Evolutionary conservation across 257 asterid genomes (phyloP).

Genomic region (Vinca minor): DNA sequence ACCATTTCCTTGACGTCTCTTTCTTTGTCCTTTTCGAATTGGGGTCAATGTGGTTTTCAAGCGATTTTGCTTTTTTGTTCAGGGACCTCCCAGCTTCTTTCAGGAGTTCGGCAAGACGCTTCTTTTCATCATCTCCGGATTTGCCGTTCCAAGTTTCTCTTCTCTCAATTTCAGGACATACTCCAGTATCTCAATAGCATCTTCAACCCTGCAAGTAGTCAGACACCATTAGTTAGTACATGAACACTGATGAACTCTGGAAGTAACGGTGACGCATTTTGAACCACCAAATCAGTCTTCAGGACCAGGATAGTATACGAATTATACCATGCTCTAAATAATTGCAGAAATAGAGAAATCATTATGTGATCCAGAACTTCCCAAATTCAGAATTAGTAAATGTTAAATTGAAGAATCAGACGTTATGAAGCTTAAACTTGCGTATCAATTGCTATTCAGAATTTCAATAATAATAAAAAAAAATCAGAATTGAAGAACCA

Average conservation of each 20-base stretch:
- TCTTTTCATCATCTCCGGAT: slow-evolving; percentile 98
- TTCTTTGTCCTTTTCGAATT: slow-evolving; percentile 71
- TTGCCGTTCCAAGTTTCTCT: slow-evolving; percentile 96
- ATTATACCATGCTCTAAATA: not conserved
- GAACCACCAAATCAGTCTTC: not conserved
- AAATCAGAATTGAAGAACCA: too few species aligned
- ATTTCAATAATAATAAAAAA: too few species aligned
- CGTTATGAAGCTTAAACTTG: not conserved
- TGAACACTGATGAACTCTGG: not conserved
- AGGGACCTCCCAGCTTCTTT: slow-evolving; percentile 94
- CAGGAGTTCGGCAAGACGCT: slow-evolving; percentile 82
- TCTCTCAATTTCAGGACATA: slow-evolving; percentile 88
- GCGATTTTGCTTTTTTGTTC: slow-evolving; percentile 87
- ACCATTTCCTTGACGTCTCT: slow-evolving; percentile 91
- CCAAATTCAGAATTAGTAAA: not conserved
- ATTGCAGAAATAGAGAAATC: not conserved
- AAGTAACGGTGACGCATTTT: not conserved
- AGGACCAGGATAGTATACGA: not conserved
- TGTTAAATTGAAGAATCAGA: not conserved
- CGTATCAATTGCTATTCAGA: not conserved
- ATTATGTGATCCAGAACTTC: not conserved
- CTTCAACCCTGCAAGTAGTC: slow-evolving; percentile 64
- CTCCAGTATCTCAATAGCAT: slow-evolving; percentile 93
- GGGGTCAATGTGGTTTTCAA: slow-evolving; percentile 86
- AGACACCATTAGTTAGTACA: not conserved